Evolutionary conservation across 306 rosid species (phyloP).

Genomic region (Dryas alaskensis): DNA sequence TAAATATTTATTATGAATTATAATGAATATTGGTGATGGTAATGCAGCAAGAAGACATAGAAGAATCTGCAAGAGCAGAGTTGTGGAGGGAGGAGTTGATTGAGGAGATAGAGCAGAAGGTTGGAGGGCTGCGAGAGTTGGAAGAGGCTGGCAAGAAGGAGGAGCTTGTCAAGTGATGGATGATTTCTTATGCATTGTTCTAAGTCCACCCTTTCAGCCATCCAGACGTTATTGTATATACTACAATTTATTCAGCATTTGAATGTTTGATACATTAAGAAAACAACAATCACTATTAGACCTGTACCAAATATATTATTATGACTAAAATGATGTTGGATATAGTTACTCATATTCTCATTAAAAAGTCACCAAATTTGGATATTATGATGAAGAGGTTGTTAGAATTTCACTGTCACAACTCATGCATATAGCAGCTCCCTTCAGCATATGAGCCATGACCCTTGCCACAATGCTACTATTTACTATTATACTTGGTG

Average conservation of each 20-base stretch:
- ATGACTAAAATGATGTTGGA: background rate
- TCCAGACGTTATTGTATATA: background rate
- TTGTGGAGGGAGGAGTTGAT: constrained; percentile 79
- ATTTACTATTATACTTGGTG: too few species aligned
- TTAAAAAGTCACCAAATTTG: background rate
- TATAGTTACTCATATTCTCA: background rate
- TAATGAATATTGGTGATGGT: background rate
- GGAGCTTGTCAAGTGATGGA: constrained; percentile 27
- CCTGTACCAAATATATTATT: background rate
- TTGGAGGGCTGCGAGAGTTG: constrained; percentile 70
- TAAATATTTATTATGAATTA: background rate
- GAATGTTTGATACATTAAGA: background rate
- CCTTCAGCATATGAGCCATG: background rate
- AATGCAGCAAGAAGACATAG: constrained; percentile 77
- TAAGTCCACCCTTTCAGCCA: background rate
- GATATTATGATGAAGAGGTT: background rate
- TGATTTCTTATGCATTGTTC: background rate
- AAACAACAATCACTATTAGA: background rate
- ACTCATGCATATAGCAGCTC: background rate
- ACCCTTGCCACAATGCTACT: background rate
- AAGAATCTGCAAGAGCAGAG: constrained; percentile 74
- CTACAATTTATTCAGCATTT: background rate
- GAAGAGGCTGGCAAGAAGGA: constrained; percentile 75
- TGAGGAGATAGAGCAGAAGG: constrained; percentile 86
- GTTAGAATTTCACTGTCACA: background rate